Evolutionary conservation across 2,329 filamentous ascomycete genomes (phyloP).

Genomic region (Ceratocystis colombiana): DNA sequence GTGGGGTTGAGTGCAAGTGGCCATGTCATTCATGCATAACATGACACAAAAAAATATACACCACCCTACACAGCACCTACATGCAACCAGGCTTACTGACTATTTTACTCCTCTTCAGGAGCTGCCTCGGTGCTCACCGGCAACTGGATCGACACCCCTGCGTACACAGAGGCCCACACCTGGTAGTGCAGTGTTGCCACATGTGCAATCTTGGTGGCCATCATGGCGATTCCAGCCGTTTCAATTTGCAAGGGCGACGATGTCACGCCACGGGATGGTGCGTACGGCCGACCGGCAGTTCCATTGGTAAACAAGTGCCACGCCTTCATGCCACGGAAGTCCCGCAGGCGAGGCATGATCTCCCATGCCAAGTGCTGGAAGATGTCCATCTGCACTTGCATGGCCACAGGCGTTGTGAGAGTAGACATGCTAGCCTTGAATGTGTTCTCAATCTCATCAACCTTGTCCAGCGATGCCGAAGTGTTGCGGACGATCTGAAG

Average conservation of each 20-base stretch:
- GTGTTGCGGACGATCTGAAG: conserved; percentile 51
- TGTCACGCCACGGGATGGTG: conserved; percentile 31
- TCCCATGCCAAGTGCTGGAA: conserved; percentile 40
- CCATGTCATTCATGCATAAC: not conserved
- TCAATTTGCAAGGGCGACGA: conserved; percentile 36
- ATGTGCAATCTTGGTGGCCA: conserved; percentile 71
- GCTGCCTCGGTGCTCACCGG: not conserved
- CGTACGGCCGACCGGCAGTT: conserved; percentile 33
- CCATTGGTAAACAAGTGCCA: conserved; percentile 43
- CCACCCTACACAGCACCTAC: not conserved
- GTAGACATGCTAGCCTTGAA: conserved; percentile 37
- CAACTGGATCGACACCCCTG: conserved; percentile 1
- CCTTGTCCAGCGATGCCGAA: conserved; percentile 40
- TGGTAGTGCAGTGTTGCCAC: conserved; percentile 81
- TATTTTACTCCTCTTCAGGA: not conserved
- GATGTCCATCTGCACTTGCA: conserved; percentile 29
- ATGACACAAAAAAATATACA: not conserved
- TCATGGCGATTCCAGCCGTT: conserved; percentile 49
- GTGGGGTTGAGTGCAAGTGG: not conserved
- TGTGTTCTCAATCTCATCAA: conserved; percentile 42
- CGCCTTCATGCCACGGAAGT: conserved; percentile 25
- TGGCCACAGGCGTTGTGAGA: conserved; percentile 41
- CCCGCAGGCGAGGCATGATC: conserved; percentile 24
- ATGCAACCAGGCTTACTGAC: not conserved
- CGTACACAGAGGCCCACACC: conserved; percentile 57